Evolutionary conservation across 2,329 filamentous ascomycete species (phyloP).

Genomic region (Penicillium digitatum): DNA sequence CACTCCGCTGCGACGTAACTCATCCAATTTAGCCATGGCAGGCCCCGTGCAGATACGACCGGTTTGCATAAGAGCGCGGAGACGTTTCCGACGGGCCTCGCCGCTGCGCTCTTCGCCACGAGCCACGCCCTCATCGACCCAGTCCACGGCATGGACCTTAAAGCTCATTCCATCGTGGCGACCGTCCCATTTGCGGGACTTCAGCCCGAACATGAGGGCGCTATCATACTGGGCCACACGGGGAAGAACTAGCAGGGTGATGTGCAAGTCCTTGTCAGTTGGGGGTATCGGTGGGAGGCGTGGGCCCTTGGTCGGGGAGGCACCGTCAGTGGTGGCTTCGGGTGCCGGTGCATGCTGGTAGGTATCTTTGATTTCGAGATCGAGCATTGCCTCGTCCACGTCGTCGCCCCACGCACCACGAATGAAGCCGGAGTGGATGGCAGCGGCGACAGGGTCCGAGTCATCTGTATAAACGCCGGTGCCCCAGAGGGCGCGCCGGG

Average conservation of each 20-base stretch:
- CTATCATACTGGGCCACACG: conserved; percentile 70
- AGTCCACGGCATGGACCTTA: conserved; percentile 74
- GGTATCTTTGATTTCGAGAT: conserved; percentile 49
- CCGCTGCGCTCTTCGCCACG: conserved; percentile 46
- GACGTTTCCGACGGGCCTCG: conserved; percentile 48
- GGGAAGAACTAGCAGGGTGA: conserved; percentile 80
- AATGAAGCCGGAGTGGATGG: conserved; percentile 91
- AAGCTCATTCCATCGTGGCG: conserved; percentile 86
- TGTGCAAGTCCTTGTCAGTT: conserved; percentile 72
- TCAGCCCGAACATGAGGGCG: conserved; percentile 73
- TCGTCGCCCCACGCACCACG: conserved; percentile 81
- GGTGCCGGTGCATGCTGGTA: conserved; percentile 46
- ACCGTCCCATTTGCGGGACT: conserved; percentile 72
- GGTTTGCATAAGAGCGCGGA: conserved; percentile 44
- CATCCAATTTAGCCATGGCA: conserved; percentile 33
- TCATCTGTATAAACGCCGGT: conserved; percentile 95
- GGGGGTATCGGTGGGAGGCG: conserved; percentile 50
- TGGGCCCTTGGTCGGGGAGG: conserved; percentile 25
- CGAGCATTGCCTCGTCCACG: conserved; percentile 65
- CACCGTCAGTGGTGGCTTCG: conserved; percentile 13
- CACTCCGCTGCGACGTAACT: conserved; percentile 32
- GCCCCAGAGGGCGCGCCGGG: conserved; percentile 79
- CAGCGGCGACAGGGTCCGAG: conserved; percentile 86
- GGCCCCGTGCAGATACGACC: conserved; percentile 43
- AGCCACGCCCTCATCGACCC: conserved; percentile 68